phyloP scores from a whole-genome alignment of 805 yeast genomes.

The Candida fluviatilis region DNA sequence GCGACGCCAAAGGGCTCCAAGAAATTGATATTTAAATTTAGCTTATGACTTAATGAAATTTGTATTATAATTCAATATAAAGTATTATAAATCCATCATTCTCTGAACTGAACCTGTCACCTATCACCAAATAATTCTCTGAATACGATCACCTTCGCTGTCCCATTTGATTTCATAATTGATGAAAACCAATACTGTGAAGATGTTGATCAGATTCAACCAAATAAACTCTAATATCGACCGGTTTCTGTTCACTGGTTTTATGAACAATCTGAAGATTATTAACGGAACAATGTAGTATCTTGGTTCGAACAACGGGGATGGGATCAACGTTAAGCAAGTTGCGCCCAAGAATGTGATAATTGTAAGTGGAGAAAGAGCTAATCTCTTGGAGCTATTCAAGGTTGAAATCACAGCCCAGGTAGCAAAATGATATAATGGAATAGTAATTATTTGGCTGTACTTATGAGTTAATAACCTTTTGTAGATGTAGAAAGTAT shows the following conservation, averaged over 20 bases:
- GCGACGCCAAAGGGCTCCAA: not conserved
- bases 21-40: slow-evolving; percentile 2
- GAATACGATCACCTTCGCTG: slow-evolving; percentile 50
- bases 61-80: not conserved
- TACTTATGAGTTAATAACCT: slow-evolving; percentile 50
- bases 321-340: slow-evolving; percentile 66
- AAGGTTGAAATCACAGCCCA: slow-evolving; percentile 25
- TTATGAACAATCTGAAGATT: slow-evolving; percentile 59
- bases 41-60: not conserved
- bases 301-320: slow-evolving; percentile 92
- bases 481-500: slow-evolving; percentile 80
- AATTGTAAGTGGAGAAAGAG: slow-evolving; percentile 34
- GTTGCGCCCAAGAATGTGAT: slow-evolving; percentile 51
- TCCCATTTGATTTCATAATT: slow-evolving; percentile 65
- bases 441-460: slow-evolving; percentile 49
- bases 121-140: slow-evolving; percentile 96
- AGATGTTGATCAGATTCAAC: slow-evolving; percentile 53
- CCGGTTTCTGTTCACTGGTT: slow-evolving; percentile 23
- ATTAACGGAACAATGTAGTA: slow-evolving; percentile 82
- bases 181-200: slow-evolving; percentile 54
- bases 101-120: not conserved
- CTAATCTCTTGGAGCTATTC: slow-evolving; percentile 6
- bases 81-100: not conserved
- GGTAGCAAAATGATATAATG: slow-evolving; percentile 65
- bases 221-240: slow-evolving; percentile 55